Evolutionary conservation across 371 early-diverging fungal genomes (phyloP).

Genomic region (Basidiobolus meristosporus): DNA sequence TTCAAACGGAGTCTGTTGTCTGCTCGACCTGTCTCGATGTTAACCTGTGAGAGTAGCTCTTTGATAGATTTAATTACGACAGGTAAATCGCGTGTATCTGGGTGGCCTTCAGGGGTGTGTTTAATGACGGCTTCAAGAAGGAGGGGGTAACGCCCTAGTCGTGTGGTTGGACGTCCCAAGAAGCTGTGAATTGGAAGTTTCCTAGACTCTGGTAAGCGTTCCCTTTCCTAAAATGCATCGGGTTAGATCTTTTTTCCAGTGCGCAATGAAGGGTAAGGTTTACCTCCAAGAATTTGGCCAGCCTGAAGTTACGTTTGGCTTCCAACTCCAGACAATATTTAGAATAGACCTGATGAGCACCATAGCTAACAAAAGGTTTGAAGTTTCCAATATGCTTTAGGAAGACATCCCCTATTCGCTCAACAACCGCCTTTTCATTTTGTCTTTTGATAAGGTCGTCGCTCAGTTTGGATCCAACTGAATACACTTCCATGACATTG

Average conservation of each 20-base stretch:
- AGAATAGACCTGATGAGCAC: slow-evolving; percentile 69
- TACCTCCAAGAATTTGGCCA: no score
- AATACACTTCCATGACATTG: slow-evolving; percentile 53
- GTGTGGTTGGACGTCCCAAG: slow-evolving; percentile 68
- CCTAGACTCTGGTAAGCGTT: slow-evolving; percentile 54
- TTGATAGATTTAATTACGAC: slow-evolving; percentile 16
- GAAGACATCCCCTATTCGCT: slow-evolving; percentile 74
- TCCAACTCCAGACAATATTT: slow-evolving; percentile 48
- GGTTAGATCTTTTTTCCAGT: no score
- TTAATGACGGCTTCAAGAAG: slow-evolving; percentile 70
- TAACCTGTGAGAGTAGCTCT: no score
- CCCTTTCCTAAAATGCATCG: slow-evolving; percentile 48
- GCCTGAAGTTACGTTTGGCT: no score
- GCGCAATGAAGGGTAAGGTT: no score
- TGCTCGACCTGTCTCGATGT: slow-evolving; percentile 54
- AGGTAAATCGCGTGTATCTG: slow-evolving; percentile 44
- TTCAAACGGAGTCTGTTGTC: slow-evolving; percentile 53
- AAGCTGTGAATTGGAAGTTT: slow-evolving; percentile 68
- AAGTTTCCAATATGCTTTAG: slow-evolving; percentile 46
- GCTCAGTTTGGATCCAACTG: slow-evolving; percentile 43
- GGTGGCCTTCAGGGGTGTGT: slow-evolving; percentile 59
- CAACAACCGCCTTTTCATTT: slow-evolving; percentile 39
- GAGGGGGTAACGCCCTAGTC: slow-evolving; percentile 76
- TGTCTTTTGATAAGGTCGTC: slow-evolving; percentile 48
- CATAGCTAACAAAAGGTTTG: slow-evolving; percentile 70